Base-by-base conservation (phyloP, 768 basidiomycete genomes). In the Lyophyllum semitale region DNA sequence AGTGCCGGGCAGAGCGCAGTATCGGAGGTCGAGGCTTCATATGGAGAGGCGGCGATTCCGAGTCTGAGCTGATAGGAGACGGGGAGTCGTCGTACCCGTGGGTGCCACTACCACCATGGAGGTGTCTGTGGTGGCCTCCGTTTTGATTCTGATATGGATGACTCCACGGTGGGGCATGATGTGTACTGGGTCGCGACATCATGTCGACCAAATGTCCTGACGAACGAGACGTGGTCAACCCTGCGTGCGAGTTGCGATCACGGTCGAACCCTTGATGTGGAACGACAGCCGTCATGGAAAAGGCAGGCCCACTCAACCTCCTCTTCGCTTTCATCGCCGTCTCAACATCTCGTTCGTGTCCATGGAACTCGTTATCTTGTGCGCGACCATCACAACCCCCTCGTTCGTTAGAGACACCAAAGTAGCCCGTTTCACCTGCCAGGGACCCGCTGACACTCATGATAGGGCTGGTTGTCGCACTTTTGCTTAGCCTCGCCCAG, bases 1-100 rank as follows among this genome's bases (percentile, higher is more conserved):
- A 27, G 63, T 38, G 71, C 64, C 20, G 68, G 64, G 9, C 69
- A 66, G 68, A 44, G 52, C 65, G 70, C 68, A 48, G 38, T 38
- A 47, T 27, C 13, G 55, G 40, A 33, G 49, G 45, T 13, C 45
- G 60, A 66, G 55, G 68, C 33, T 65, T 47, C 68, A 72, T 55
- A 61, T 65, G 61, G 59, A 72, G 54, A 70, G 71, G 63, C 66
- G 78, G 63, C 70, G 72, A 75, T 57, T 79, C 78, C 17, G 85
- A 85, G 68, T 89, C 87, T 23, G 87, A 87, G 63, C 85, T 88
- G 60, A 83, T 78, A 41, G 87, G 87, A 0, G 87, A 88, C 0
- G 86, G 87, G 13, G 85, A 84, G 47, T 88, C 85, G 46, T 87
- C 86, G 54, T 77, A 80, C 23, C 50, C 55, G 38, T 46, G 42